Conservation (phyloP, 2,329 filamentous ascomycete genomes). For the Ophiocordyceps camponoti-rufipedis region DNA sequence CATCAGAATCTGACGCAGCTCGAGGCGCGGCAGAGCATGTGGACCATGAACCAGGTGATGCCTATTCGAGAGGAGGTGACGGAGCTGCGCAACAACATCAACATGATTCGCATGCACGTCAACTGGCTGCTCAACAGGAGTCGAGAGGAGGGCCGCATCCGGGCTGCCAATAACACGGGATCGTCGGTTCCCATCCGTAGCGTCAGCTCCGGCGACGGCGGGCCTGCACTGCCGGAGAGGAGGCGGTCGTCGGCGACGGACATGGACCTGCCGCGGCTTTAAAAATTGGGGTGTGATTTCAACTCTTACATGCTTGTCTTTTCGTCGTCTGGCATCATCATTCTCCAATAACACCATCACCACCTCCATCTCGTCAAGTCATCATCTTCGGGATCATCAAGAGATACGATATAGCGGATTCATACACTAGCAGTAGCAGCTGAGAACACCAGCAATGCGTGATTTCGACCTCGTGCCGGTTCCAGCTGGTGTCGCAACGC, state of each 20-base stretch:
- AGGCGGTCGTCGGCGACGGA: constrained; percentile 19
- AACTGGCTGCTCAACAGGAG: constrained; percentile 37
- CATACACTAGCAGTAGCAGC: too few relatives aligned
- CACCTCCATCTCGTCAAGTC: too few relatives aligned
- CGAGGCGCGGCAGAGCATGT: constrained; percentile 40
- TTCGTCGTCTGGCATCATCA: too few relatives aligned
- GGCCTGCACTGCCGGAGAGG: constrained; percentile 13
- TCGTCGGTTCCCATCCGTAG: constrained; percentile 12
- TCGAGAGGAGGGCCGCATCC: constrained; percentile 24
- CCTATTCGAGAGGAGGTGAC: constrained; percentile 44
- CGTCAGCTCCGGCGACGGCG: constrained; percentile 11
- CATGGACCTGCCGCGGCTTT: constrained; percentile 19
- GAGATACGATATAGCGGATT: too few relatives aligned
- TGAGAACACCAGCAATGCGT: too few relatives aligned
- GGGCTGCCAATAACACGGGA: constrained; percentile 17
- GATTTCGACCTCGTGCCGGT: too few relatives aligned
- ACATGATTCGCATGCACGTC: constrained; percentile 40
- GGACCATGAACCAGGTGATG: constrained; percentile 42
- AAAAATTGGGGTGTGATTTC: constrained; percentile 1
- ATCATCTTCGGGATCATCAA: too few relatives aligned
- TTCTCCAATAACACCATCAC: too few relatives aligned
- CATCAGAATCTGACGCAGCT: constrained; percentile 38
- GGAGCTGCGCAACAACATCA: constrained; percentile 37
- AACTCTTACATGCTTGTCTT: too few relatives aligned
- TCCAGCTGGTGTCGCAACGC: too few relatives aligned